Evolutionary conservation across 225 moss, liverwort and hornwort genomes (phyloP).

Genomic region (Marchantia paleacea): DNA sequence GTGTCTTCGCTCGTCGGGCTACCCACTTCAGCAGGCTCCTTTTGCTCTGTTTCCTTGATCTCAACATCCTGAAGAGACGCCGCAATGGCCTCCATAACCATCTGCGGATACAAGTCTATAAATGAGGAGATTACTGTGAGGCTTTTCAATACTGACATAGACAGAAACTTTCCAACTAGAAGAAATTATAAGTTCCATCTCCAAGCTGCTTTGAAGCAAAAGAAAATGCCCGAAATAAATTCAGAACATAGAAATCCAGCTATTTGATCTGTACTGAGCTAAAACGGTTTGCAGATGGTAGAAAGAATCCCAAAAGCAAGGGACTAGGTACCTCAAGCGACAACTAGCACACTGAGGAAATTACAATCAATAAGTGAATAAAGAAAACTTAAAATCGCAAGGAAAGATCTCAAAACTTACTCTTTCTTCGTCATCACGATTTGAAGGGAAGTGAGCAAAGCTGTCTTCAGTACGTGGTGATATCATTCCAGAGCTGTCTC

Average conservation of each 20-base stretch:
- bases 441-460: slow-evolving; percentile 78
- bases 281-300: background rate
- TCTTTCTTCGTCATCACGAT: slow-evolving; percentile 91
- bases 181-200: background rate
- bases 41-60: slow-evolving; percentile 67
- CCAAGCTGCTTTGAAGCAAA: background rate
- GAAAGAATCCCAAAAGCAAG: background rate
- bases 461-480: slow-evolving; percentile 60
- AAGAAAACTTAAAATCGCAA: background rate
- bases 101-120: slow-evolving; percentile 55
- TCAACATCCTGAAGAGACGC: slow-evolving; percentile 93
- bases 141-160: slow-evolving; percentile 4
- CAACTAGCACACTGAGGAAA: background rate
- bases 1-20: slow-evolving; percentile 42
- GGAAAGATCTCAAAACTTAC: slow-evolving; percentile 34
- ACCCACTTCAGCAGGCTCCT: slow-evolving; percentile 44
- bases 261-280: background rate
- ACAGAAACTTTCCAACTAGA: background rate
- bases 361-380: background rate
- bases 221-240: background rate
- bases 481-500: slow-evolving; percentile 54
- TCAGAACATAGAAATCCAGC: background rate
- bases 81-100: slow-evolving; percentile 99
- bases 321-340: background rate
- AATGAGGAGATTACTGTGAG: slow-evolving; percentile 41